These are phyloP conservation scores for Aureobasidium namibiae DNA, from an alignment of 2,329 filamentous ascomycete species.

Conservation along the genomic window DNA sequence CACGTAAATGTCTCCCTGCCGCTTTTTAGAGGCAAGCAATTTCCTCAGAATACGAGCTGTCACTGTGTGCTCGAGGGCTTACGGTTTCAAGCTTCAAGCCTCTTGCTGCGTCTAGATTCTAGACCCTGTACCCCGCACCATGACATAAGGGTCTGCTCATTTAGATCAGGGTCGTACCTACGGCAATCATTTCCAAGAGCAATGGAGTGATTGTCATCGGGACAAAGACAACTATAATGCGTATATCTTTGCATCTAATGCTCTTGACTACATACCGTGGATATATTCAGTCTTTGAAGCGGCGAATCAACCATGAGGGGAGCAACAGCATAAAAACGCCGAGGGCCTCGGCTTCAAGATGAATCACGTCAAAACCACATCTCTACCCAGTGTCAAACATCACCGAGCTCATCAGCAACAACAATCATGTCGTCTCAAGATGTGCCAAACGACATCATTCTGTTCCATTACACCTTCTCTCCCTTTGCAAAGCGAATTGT, in stretches of 20 bases:
- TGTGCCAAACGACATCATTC: constrained; percentile 41
- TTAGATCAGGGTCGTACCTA: not conserved
- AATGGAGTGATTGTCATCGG: not conserved
- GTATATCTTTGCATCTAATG: not conserved
- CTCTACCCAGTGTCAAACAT: not conserved
- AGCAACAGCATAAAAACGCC: not conserved
- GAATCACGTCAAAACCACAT: not conserved
- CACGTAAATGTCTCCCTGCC: not conserved
- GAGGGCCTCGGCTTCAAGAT: not conserved
- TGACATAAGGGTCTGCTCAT: not conserved
- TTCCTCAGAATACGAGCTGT: not conserved
- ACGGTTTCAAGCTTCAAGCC: not conserved
- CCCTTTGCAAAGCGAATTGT: constrained; percentile 55
- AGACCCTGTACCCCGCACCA: not conserved
- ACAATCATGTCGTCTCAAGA: constrained; percentile 17
- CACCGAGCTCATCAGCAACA: not conserved
- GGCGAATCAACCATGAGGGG: not conserved
- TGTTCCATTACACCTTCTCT: constrained; percentile 60
- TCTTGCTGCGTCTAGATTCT: not conserved
- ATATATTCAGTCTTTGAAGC: not conserved
- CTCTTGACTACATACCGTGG: too few relatives aligned
- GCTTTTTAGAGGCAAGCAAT: not conserved
- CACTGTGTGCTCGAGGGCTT: too few relatives aligned
- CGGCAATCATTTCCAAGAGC: not conserved
- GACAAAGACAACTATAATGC: not conserved